Evolutionary conservation across 805 yeast species (phyloP), one percentile per base, ranked within the genome.

Genomic region (Teunomyces aglyptinius): DNA sequence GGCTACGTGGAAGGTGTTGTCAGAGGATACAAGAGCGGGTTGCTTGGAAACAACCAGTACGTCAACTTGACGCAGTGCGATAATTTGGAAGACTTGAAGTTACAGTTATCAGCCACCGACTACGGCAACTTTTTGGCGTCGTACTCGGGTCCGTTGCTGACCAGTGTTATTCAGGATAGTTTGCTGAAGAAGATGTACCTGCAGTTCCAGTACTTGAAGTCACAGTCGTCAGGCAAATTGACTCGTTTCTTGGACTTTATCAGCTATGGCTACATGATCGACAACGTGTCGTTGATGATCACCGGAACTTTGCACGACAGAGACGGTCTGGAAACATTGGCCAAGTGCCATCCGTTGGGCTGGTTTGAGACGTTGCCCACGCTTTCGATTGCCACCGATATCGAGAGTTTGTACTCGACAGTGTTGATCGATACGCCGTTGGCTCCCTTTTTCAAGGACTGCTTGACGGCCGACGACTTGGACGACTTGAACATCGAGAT

Each of bases 291-390:
- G 19, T 76, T 94, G 60, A 86, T 94, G 86, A 92, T 94, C 61
- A 91, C 97, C 1, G 99, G 99, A 18, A 90, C 99, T 0, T 80
- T 94, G 50, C 99, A 94, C 64, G 96, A 91, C 61, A 80, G 98
- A 60, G 97, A 95, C 67, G 83, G 88, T 60, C 70, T 82, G 35
- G 99, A 94, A 61, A 85, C 95, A 44, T 77, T 94, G 59, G 82
- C 83, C 49, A 83, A 97, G 63, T 90, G 97, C 65, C 96, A 94
- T 64, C 99, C 99, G 0, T 76, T 94, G 57, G 99, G 99, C 38
- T 91, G 97, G 97, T 94, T 94, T 61, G 99, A 94, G 57, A 92
- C 98, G 6, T 80, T 94, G 56, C 99, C 99, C 29, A 92, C 98
- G 0, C 76, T 94, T 48, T 81, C 94, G 12, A 94, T 92, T 42